Evolutionary conservation across 805 yeast genomes (phyloP).

Genomic region (Pichia ethanolica): DNA sequence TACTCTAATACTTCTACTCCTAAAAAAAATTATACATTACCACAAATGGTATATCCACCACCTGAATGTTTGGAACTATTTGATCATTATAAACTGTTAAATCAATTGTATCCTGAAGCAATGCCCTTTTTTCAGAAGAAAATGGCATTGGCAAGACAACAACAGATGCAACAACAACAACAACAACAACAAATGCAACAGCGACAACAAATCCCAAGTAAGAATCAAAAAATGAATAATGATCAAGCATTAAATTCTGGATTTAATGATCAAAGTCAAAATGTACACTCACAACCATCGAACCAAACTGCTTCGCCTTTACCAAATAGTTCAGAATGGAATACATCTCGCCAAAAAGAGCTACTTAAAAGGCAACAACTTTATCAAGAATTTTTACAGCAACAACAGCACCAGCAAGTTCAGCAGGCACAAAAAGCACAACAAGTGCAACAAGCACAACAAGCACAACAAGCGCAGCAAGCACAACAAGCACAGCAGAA

Average conservation of each 20-base stretch:
- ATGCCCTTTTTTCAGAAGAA: conserved; percentile 23
- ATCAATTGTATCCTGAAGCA: conserved; percentile 46
- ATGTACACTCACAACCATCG: no score
- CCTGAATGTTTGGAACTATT: conserved; percentile 47
- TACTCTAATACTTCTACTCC: conserved; percentile 23
- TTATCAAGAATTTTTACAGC: conserved; percentile 6
- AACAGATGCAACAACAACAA: conserved; percentile 1
- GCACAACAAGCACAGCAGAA: neutral
- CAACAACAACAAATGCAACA: no score
- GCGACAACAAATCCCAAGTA: neutral
- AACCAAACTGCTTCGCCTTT: no score
- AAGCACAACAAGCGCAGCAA: conserved; percentile 4
- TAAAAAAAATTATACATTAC: conserved; percentile 28
- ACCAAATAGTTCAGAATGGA: neutral
- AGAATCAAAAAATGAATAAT: neutral
- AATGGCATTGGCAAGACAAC: conserved; percentile 22
- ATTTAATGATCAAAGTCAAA: no score
- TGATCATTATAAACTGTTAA: conserved; percentile 33
- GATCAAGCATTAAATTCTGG: neutral
- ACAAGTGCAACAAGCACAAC: conserved; percentile 1
- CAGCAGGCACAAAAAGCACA: conserved; percentile 9
- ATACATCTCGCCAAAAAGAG: neutral
- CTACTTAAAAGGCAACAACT: conserved; percentile 1
- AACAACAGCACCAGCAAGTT: conserved; percentile 5
- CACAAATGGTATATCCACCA: conserved; percentile 47